phyloP scores from a whole-genome alignment of 2,329 filamentous ascomycete genomes.

The Exophiala lecanii-corni region DNA sequence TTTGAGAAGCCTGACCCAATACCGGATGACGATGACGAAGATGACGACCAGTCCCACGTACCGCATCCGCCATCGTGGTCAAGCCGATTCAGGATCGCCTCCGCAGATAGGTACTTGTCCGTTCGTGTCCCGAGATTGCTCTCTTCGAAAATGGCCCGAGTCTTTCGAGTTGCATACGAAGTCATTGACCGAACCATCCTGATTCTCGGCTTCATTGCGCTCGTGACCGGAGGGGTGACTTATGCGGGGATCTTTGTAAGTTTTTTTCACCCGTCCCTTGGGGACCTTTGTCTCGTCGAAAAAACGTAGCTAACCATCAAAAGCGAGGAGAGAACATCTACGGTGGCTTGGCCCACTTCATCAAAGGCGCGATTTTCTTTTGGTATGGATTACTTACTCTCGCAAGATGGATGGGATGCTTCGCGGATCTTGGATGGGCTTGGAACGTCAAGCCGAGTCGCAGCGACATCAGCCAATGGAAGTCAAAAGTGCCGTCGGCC shows the following conservation, averaged over 20 bases:
- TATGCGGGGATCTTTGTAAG: conserved; percentile 82
- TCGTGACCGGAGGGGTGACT: conserved; percentile 68
- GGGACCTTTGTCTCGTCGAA: conserved; percentile 1
- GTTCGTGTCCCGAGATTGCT: conserved; percentile 46
- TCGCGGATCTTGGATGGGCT: conserved; percentile 86
- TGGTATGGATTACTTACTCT: conserved; percentile 85
- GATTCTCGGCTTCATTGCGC: conserved; percentile 68
- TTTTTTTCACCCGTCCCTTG: conserved; percentile 21
- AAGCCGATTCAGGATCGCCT: conserved; percentile 36
- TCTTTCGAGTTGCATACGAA: conserved; percentile 59
- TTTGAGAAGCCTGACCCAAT: conserved; percentile 41
- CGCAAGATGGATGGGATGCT: conserved; percentile 85
- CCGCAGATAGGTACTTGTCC: conserved; percentile 50
- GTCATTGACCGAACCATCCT: conserved; percentile 72
- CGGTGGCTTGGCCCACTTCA: conserved; percentile 84
- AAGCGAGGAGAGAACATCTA: conserved; percentile 58
- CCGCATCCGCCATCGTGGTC: conserved; percentile 16
- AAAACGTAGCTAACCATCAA: conserved; percentile 6
- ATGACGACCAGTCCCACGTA: conserved; percentile 41
- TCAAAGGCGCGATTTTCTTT: conserved; percentile 94
- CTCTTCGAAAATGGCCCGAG: conserved; percentile 44
- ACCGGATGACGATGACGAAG: conserved; percentile 38
- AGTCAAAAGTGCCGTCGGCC: conserved; percentile 60
- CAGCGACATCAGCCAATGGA: conserved; percentile 58
- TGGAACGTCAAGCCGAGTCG: conserved; percentile 77